Evolutionary conservation across 495 filamentous ascomycete species (phyloP).

Genomic region (Penicillium dipodomyicola): DNA sequence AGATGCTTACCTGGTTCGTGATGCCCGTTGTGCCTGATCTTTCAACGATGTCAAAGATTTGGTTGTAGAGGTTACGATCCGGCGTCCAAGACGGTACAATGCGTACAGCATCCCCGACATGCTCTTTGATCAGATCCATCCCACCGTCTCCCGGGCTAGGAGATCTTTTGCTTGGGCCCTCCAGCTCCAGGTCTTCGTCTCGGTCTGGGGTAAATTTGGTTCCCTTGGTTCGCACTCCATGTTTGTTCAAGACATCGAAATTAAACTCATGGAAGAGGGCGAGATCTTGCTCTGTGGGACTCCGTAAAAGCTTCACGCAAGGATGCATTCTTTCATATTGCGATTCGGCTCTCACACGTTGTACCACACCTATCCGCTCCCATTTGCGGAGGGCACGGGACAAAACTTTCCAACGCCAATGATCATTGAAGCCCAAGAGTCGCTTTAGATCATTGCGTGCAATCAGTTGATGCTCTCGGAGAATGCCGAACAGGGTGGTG

Average conservation of each 20-base stretch:
- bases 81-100: conserved; percentile 55
- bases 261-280: conserved; percentile 51
- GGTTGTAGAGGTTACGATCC: conserved; percentile 50
- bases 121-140: conserved; percentile 24
- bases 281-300: conserved; percentile 66
- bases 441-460: conserved; percentile 60
- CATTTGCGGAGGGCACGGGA: conserved; percentile 67
- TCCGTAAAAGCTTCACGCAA: conserved; percentile 72
- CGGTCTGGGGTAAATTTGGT: not conserved
- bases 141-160: conserved; percentile 23
- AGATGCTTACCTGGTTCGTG: conserved; percentile 47
- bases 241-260: conserved; percentile 25
- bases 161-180: conserved; percentile 18
- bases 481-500: conserved; percentile 44
- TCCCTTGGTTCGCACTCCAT: conserved; percentile 29
- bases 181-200: conserved; percentile 39
- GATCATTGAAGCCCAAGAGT: conserved; percentile 56
- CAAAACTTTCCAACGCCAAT: conserved; percentile 64
- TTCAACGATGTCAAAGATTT: conserved; percentile 54
- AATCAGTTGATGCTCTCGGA: conserved; percentile 47
- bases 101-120: conserved; percentile 35
- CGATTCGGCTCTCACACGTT: conserved; percentile 62
- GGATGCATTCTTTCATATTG: conserved; percentile 45
- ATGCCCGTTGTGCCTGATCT: conserved; percentile 50
- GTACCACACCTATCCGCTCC: conserved; percentile 65